Base-by-base conservation (phyloP, 768 basidiomycete genomes). In the Rhizopogon vinicolor region DNA sequence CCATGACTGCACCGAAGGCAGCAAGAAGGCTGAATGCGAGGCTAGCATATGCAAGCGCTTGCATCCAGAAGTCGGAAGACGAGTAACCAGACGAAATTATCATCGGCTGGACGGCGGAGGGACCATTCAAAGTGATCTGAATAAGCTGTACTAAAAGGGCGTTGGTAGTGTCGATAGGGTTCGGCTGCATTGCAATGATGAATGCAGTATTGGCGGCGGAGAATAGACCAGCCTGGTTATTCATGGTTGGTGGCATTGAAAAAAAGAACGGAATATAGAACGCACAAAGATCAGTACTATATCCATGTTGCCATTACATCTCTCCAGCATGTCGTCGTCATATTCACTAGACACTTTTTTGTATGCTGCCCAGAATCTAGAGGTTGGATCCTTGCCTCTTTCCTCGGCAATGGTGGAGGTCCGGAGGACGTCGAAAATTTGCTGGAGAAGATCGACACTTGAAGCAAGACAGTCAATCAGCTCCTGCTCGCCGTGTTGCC, bases 21-120 rank as follows among this genome's bases (percentile, higher is more conserved):
- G 60, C 60, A n/a, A 60, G 53, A 19, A 61, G 50, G 29, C 54
- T 56, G 31, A 7, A 3, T 31, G 7, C 31, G 31, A 31, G 31
- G 31, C 31, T 61, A 16, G 55, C 54, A 33, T 61, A 61, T 25
- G 39, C 35, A 6, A 61, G 49, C n/a, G 50, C 40, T 31, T 63
- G 62, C n/a, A 49, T 50, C 44, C 57, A 54, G 44, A 56, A 41
- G 39, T 33, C 41, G 16, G 31, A 25, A 25, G 3, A 25, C 9
- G 31, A 9, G 31, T 31, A 8, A 31, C 31, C 31, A 9, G 31
- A 9, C 31, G 31, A 31, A 31, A 31, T 31, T 31, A 31, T 31
- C 9, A 31, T 31, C 3, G 31, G 31, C 31, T 31, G 31, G 31
- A 9, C 31, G 9, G 31, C 9, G 9, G 31, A 9, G 31, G 31